Conservation (phyloP, 768 basidiomycete genomes). For the Boletus subcaerulescens region DNA sequence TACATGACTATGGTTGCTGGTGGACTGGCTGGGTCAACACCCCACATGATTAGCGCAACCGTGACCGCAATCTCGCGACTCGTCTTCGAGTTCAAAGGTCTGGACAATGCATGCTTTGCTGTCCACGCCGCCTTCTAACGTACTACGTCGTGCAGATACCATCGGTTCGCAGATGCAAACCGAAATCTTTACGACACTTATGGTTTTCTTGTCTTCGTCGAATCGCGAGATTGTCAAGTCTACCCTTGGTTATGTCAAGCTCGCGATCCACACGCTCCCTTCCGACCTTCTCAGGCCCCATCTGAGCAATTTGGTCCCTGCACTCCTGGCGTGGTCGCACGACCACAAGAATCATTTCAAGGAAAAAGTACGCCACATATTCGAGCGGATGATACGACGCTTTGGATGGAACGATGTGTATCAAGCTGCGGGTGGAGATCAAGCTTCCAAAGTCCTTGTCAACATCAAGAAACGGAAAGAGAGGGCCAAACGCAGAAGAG, state of each 20-base stretch:
- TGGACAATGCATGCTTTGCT: not conserved
- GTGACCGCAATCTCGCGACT: constrained; percentile 92
- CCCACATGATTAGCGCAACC: constrained; percentile 98
- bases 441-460: constrained; percentile 82
- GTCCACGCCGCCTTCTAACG: not conserved
- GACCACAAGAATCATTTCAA: constrained; percentile 99
- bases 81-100: constrained; percentile 95
- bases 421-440: constrained; percentile 68
- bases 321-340: constrained; percentile 87
- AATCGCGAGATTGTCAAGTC: constrained; percentile 99
- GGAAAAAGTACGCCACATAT: constrained; percentile 92
- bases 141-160: constrained; percentile 43
- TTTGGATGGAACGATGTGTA: constrained; percentile 88
- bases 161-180: constrained; percentile 70
- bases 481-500: constrained; percentile 85
- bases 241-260: constrained; percentile 90
- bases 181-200: constrained; percentile 82
- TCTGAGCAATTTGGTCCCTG: constrained; percentile 74
- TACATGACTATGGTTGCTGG: constrained; percentile 97
- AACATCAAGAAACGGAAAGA: constrained; percentile 98
- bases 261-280: constrained; percentile 84
- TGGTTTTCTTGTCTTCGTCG: constrained; percentile 88
- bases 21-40: constrained; percentile 87
- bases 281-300: constrained; percentile 71
- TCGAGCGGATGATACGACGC: constrained; percentile 90